phyloP scores from a whole-genome alignment of 306 rosid genomes.

The Prunus mume region DNA sequence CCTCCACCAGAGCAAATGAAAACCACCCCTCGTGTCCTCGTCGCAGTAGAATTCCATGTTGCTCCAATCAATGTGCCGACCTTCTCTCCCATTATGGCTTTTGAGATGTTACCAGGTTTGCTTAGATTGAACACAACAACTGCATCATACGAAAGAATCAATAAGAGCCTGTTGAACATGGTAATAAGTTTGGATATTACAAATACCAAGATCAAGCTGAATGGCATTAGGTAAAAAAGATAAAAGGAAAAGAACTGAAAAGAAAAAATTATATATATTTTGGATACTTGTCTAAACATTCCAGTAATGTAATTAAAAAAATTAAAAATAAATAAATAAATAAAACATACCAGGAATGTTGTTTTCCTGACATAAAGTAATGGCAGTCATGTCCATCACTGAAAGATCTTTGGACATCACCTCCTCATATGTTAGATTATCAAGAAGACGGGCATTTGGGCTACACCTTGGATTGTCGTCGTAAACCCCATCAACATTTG shows the following conservation, averaged over 20 bases:
- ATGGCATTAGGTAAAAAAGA: background rate
- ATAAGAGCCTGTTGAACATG: background rate
- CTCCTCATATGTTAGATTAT: conserved; percentile 71
- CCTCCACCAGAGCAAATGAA: background rate
- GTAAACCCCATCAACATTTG: conserved; percentile 89
- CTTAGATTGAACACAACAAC: conserved; percentile 91
- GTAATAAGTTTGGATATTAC: background rate
- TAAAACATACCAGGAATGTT: conserved; percentile 69
- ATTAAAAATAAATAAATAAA: too few relatives aligned
- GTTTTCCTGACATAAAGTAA: conserved; percentile 91
- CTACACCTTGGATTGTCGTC: conserved; percentile 71
- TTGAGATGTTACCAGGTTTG: conserved; percentile 81
- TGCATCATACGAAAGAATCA: conserved; percentile 32
- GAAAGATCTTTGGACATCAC: conserved; percentile 82
- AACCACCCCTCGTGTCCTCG: conserved; percentile 41
- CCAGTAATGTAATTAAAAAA: conserved; percentile 56
- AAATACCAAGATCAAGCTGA: background rate
- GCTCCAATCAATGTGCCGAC: conserved; percentile 95
- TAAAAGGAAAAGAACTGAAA: background rate
- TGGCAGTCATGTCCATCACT: conserved; percentile 98
- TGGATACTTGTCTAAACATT: conserved; percentile 33
- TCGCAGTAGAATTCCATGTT: conserved; percentile 41
- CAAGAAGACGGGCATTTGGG: conserved; percentile 79
- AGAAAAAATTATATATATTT: background rate
- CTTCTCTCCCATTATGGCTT: conserved; percentile 78